Conservation (phyloP, 2,329 filamentous ascomycete species). For the Exophiala spinifera region DNA sequence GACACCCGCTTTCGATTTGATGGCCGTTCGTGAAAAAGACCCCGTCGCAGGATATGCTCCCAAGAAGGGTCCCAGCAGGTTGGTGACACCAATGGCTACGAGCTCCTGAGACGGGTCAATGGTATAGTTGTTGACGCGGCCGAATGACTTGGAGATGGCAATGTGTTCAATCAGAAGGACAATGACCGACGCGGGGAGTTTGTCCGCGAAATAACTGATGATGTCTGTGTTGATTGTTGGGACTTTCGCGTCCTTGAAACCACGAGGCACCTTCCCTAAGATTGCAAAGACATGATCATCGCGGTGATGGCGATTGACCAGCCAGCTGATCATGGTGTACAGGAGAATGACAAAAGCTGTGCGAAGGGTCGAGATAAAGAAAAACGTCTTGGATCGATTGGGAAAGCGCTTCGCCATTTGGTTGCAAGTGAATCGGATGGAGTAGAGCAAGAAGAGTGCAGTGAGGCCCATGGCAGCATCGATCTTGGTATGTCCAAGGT, state of each 20-base stretch:
- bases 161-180: conserved; percentile 97
- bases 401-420: conserved; percentile 67
- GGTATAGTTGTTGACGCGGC: conserved; percentile 90
- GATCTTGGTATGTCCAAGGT: conserved; percentile 63
- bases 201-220: conserved; percentile 63
- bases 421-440: conserved; percentile 66
- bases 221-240: conserved; percentile 66
- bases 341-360: conserved; percentile 88
- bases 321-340: conserved; percentile 86
- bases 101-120: conserved; percentile 96
- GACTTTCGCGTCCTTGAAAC: conserved; percentile 75
- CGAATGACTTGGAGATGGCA: conserved; percentile 95
- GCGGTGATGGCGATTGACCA: conserved; percentile 69
- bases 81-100: conserved; percentile 87
- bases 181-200: conserved; percentile 83
- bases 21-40: conserved; percentile 93
- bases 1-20: conserved; percentile 95
- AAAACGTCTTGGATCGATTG: conserved; percentile 68
- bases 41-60: conserved; percentile 91
- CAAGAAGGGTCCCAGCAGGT: conserved; percentile 85
- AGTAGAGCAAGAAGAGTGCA: conserved; percentile 72
- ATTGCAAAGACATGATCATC: conserved; percentile 68
- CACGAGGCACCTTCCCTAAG: conserved; percentile 73
- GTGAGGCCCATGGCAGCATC: conserved; percentile 88
- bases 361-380: conserved; percentile 87